phyloP scores from a whole-genome alignment of 768 basidiomycete genomes.

The Lentinula raphanica region DNA sequence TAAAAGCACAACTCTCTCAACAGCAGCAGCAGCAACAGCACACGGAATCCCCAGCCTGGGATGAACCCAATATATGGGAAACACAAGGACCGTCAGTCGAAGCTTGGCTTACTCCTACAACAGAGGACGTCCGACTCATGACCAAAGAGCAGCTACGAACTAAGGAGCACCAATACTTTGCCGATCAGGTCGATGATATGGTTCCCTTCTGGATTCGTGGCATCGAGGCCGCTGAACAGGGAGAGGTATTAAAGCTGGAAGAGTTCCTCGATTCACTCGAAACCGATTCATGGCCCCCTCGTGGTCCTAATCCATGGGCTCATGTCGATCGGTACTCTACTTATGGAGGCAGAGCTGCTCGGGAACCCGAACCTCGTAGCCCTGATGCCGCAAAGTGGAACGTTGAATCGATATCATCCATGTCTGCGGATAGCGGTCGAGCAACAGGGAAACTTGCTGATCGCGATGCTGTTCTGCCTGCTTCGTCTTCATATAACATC shows the following conservation, averaged over 20 bases:
- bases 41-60: background rate
- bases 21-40: background rate
- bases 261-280: conserved; percentile 41
- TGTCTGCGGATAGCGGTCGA: background rate
- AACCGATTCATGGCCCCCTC: conserved; percentile 21
- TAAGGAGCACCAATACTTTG: conserved; percentile 13
- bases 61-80: background rate
- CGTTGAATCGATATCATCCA: background rate
- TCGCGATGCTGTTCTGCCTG: background rate
- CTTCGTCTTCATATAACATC: background rate
- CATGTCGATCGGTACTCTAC: background rate
- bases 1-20: background rate
- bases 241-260: conserved; percentile 37
- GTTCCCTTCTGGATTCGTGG: conserved; percentile 52
- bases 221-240: conserved; percentile 42
- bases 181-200: conserved; percentile 45
- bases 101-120: background rate
- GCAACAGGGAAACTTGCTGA: background rate
- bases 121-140: conserved; percentile 19
- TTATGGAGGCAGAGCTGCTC: background rate
- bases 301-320: background rate
- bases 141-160: conserved; percentile 1
- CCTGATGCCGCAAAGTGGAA: background rate
- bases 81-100: background rate
- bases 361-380: background rate